Evolutionary conservation across 441 rosid species (phyloP).

Genomic region (Cnidoscolus chayamansa): DNA sequence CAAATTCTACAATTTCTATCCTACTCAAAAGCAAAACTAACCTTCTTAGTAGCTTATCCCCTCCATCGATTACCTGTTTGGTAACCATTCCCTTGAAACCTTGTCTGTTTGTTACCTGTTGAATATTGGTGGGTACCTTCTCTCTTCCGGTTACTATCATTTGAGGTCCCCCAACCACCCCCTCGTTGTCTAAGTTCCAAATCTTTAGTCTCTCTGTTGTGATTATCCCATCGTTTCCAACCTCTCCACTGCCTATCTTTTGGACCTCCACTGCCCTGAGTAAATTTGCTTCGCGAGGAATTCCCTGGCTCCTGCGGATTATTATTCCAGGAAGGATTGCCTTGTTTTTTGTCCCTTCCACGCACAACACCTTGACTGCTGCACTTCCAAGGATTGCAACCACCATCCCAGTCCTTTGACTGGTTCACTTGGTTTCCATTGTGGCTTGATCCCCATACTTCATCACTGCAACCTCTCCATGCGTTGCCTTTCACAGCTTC

Average conservation of each 20-base stretch:
- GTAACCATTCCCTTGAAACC: constrained; percentile 36
- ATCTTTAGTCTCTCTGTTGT: constrained; percentile 22
- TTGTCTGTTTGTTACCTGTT: constrained; percentile 34
- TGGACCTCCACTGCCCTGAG: constrained; percentile 9
- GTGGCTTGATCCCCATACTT: constrained; percentile 28
- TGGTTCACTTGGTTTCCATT: constrained; percentile 6
- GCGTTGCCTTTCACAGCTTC: constrained; percentile 25
- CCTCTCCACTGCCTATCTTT: constrained; percentile 26
- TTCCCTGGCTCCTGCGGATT: constrained; percentile 7
- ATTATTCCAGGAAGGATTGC: constrained; percentile 29
- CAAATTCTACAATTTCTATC: constrained; percentile 5
- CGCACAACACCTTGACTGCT: constrained; percentile 19
- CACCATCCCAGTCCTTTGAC: constrained; percentile 20
- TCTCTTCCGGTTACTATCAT: constrained; percentile 38
- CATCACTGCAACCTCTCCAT: constrained; percentile 13
- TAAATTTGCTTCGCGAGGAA: constrained; percentile 5
- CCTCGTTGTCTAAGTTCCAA: constrained; percentile 26
- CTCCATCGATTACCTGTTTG: constrained; percentile 30
- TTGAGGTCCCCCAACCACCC: constrained; percentile 40
- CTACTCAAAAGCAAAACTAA: constrained; percentile 34
- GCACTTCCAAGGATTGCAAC: constrained; percentile 27
- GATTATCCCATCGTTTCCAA: constrained; percentile 24
- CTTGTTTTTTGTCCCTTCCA: constrained; percentile 29
- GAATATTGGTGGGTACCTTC: constrained; percentile 34
- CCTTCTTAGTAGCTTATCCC: constrained; percentile 34